phyloP scores from a whole-genome alignment of 1,284 basidiomycete genomes.

The Pseudozyma sp. region DNA sequence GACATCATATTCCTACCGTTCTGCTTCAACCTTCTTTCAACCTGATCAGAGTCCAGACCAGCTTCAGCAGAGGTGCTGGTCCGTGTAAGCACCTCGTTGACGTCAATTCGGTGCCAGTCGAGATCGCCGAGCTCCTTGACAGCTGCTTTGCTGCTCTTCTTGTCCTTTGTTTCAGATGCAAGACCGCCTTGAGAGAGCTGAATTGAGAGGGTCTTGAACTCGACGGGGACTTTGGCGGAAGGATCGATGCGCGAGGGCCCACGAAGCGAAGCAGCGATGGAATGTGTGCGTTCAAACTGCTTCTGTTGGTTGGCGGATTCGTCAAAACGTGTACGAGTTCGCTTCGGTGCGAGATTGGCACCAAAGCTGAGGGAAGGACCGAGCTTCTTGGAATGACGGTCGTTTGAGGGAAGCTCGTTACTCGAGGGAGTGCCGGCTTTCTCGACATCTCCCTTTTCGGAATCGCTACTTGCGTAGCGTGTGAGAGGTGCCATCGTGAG shows the following conservation, averaged over 20 bases:
- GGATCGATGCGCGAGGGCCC: slow-evolving; percentile 34
- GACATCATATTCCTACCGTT: slow-evolving; percentile 73
- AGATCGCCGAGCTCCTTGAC: slow-evolving; percentile 63
- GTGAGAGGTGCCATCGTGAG: slow-evolving; percentile 12
- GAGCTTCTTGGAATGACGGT: slow-evolving; percentile 7
- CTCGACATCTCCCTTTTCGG: slow-evolving; percentile 20
- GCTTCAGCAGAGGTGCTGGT: slow-evolving; percentile 71
- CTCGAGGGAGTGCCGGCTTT: background rate
- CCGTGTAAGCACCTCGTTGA: slow-evolving; percentile 73
- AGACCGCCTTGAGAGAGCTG: slow-evolving; percentile 55
- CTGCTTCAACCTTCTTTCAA: slow-evolving; percentile 71
- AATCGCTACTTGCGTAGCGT: slow-evolving; percentile 11
- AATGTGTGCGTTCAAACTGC: slow-evolving; percentile 38
- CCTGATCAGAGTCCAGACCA: slow-evolving; percentile 74
- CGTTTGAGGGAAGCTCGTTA: background rate
- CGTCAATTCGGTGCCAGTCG: slow-evolving; percentile 74
- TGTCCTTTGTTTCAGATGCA: slow-evolving; percentile 21
- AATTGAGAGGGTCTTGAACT: slow-evolving; percentile 59
- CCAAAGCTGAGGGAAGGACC: slow-evolving; percentile 13
- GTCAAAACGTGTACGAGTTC: slow-evolving; percentile 23
- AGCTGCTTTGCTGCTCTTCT: slow-evolving; percentile 19
- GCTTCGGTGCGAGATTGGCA: slow-evolving; percentile 6
- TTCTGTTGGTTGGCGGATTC: slow-evolving; percentile 9
- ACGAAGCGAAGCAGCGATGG: slow-evolving; percentile 22
- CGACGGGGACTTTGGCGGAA: slow-evolving; percentile 44